These are phyloP conservation scores for Phlyctochytrium bullatum DNA, from an alignment of 192 early-diverging fungal species.

Conservation along the genomic window DNA sequence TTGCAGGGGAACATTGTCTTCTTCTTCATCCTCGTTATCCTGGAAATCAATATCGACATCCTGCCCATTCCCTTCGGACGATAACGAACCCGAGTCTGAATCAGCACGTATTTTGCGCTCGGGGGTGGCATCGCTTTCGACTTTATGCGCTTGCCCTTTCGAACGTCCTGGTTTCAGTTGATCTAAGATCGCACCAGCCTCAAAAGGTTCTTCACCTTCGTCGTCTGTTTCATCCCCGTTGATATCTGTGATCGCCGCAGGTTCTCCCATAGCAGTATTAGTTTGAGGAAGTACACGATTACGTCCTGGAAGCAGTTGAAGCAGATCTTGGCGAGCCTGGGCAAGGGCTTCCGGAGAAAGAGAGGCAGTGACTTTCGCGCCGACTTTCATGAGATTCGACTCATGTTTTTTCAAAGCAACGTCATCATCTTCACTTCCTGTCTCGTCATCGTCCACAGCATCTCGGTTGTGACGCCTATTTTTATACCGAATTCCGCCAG, in stretches of 20 bases:
- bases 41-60: neutral
- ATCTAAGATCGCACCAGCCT: neutral
- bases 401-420: neutral
- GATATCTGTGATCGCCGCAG: neutral
- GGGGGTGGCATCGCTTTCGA: too few species aligned
- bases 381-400: neutral
- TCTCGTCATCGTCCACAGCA: neutral
- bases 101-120: too few species aligned
- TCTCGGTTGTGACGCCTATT: neutral
- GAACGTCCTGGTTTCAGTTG: neutral
- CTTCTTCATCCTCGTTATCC: constrained; percentile 4
- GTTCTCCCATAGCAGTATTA: neutral
- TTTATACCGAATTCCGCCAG: neutral
- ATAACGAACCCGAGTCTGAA: neutral
- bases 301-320: neutral
- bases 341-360: neutral
- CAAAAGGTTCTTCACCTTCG: neutral
- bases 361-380: neutral
- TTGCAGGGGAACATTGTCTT: neutral
- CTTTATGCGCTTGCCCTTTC: neutral
- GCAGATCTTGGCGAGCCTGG: neutral
- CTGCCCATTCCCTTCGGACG: neutral
- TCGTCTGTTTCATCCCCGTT: neutral
- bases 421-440: neutral
- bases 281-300: neutral